phyloP scores from a whole-genome alignment of 2,329 filamentous ascomycete species.

The Hypoxylon sp. region DNA sequence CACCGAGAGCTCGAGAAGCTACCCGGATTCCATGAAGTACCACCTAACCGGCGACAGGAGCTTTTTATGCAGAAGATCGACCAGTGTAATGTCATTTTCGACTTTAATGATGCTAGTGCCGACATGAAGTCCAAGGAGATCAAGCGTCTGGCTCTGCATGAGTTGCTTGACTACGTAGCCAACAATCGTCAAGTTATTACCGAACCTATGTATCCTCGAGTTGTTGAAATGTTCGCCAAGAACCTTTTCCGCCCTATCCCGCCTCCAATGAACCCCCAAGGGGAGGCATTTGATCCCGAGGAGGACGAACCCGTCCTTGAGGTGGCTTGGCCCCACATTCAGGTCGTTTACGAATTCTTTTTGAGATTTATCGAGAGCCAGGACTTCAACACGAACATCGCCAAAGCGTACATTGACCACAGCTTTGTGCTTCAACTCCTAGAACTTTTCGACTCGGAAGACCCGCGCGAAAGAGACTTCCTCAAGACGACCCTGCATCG shows the following conservation, averaged over 20 bases:
- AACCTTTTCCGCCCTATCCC: conserved; percentile 98
- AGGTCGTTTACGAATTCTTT: conserved; percentile 99
- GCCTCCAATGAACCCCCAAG: conserved; percentile 96
- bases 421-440: conserved; percentile 96
- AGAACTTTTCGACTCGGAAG: conserved; percentile 98
- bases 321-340: conserved; percentile 98
- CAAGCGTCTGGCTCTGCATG: conserved; percentile 94
- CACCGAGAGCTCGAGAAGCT: conserved; percentile 97
- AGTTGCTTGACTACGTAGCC: conserved; percentile 96
- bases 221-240: conserved; percentile 99
- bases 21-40: conserved; percentile 97
- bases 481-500: conserved; percentile 97
- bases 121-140: conserved; percentile 99
- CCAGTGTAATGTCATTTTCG: conserved; percentile 99
- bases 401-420: conserved; percentile 98
- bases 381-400: conserved; percentile 99
- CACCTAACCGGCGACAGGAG: conserved; percentile 93
- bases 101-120: conserved; percentile 97
- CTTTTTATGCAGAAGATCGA: conserved; percentile 99
- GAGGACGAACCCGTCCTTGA: conserved; percentile 98
- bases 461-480: conserved; percentile 96
- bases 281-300: conserved; percentile 97
- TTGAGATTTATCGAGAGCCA: conserved; percentile 98
- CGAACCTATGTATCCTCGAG: conserved; percentile 97
- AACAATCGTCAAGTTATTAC: conserved; percentile 99